These are phyloP conservation scores for Flaveria robusta DNA, from an alignment of 129 eudicot genomes.

Conservation along the genomic window DNA sequence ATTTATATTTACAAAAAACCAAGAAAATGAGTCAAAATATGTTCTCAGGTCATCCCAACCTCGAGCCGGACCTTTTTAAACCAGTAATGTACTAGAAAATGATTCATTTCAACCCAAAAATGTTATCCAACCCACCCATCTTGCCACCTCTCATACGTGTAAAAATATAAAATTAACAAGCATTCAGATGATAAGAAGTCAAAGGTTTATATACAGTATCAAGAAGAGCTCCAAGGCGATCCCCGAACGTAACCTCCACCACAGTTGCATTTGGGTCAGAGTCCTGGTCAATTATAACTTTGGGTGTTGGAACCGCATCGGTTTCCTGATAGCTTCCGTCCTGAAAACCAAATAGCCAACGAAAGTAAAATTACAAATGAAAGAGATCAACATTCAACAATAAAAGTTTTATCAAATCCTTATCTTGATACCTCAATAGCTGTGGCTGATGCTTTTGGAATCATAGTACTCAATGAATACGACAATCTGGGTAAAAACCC, in stretches of 20 bases:
- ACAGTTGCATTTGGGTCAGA: slow-evolving; percentile 89
- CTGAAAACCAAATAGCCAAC: slow-evolving; percentile 34
- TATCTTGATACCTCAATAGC: slow-evolving; percentile 71
- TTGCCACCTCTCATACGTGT: slow-evolving; percentile 6
- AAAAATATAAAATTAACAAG: background rate
- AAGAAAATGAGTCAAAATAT: background rate
- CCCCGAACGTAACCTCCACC: slow-evolving; percentile 85
- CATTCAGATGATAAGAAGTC: background rate
- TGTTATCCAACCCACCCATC: background rate
- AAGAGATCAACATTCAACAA: background rate
- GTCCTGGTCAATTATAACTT: slow-evolving; percentile 83
- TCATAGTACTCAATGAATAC: slow-evolving; percentile 41
- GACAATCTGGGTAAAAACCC: slow-evolving; percentile 58
- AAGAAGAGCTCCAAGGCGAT: slow-evolving; percentile 97
- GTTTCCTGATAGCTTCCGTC: slow-evolving; percentile 60
- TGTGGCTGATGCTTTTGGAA: slow-evolving; percentile 68
- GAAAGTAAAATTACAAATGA: background rate
- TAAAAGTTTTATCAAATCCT: slow-evolving; percentile 10
- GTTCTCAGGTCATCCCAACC: background rate
- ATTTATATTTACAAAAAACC: background rate
- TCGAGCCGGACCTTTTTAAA: background rate
- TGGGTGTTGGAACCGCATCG: slow-evolving; percentile 79
- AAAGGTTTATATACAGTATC: slow-evolving; percentile 63
- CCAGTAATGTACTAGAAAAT: background rate
- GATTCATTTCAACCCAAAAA: background rate